These are phyloP conservation scores for Chaetomium sp. DNA, from an alignment of 2,329 filamentous ascomycete species.

Conservation along the genomic window DNA sequence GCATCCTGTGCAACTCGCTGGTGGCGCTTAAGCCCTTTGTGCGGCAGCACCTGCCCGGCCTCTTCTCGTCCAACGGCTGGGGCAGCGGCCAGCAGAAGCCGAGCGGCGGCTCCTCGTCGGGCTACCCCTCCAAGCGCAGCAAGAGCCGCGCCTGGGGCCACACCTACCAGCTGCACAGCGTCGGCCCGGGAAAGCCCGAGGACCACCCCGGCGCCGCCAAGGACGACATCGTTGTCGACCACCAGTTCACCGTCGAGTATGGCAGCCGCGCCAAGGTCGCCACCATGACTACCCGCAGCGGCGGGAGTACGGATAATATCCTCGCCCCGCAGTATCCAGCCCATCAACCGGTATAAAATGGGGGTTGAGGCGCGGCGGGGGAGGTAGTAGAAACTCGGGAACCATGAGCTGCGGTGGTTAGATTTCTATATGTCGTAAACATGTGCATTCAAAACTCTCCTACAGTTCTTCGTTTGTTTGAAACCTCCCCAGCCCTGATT, in stretches of 20 bases:
- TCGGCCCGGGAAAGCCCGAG: constrained; percentile 20
- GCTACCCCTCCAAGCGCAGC: not conserved
- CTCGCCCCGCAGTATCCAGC: constrained; percentile 13
- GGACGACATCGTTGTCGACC: constrained; percentile 1
- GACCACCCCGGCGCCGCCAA: not conserved
- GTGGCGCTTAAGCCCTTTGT: constrained; percentile 36
- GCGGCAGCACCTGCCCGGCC: constrained; percentile 29
- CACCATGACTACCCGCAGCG: not conserved
- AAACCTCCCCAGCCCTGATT: no score
- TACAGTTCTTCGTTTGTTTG: no score
- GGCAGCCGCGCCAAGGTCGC: not conserved
- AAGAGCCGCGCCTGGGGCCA: constrained; percentile 17
- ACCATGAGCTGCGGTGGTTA: no score
- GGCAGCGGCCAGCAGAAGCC: not conserved
- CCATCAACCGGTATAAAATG: constrained; percentile 1
- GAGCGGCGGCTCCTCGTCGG: not conserved
- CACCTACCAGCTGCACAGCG: constrained; percentile 29
- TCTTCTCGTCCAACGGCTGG: constrained; percentile 19
- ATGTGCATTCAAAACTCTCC: no score
- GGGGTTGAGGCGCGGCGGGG: no score
- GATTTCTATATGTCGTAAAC: no score
- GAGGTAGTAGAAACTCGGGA: no score
- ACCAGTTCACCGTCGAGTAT: constrained; percentile 17
- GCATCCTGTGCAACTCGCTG: constrained; percentile 37
- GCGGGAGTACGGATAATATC: constrained; percentile 9